phyloP scores from a whole-genome alignment of 352 stramenopile species.

The Thalassiosira livingstoniorum region DNA sequence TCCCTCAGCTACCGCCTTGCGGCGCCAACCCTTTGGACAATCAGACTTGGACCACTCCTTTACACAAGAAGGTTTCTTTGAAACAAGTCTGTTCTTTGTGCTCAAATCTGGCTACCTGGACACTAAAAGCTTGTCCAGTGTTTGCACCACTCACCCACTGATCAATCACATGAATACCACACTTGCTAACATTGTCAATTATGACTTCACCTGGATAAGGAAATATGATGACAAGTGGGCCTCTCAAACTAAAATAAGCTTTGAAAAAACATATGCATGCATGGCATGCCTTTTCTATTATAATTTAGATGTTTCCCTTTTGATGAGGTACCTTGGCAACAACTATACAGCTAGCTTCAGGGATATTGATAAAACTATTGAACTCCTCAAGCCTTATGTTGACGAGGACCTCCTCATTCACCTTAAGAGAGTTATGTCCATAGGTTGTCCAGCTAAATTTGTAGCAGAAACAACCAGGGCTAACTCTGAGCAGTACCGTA shows the following conservation, averaged over 20 bases:
- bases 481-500: slow-evolving; percentile 14
- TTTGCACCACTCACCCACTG: slow-evolving; percentile 7
- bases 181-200: background rate
- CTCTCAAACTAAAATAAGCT: background rate
- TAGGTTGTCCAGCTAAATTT: slow-evolving; percentile 12
- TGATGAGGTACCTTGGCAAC: slow-evolving; percentile 16
- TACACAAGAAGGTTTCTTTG: background rate
- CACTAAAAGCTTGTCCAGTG: background rate
- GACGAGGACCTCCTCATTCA: background rate
- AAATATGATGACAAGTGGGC: background rate
- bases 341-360: slow-evolving; percentile 25
- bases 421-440: slow-evolving; percentile 13
- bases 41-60: slow-evolving; percentile 11
- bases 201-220: slow-evolving; percentile 21
- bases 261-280: background rate
- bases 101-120: slow-evolving; percentile 1
- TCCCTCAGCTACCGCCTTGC: background rate
- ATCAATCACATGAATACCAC: slow-evolving; percentile 4
- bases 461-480: background rate
- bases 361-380: background rate
- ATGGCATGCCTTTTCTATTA: slow-evolving; percentile 22
- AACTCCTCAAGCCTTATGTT: background rate
- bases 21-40: background rate
- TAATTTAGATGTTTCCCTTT: slow-evolving; percentile 1
- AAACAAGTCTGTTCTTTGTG: background rate